Percentiles rank a stretch among this genome's conserved stretches.
Evolutionary conservation across 2,329 filamentous ascomycete genomes (phyloP).

Genomic region (Phaeoacremonium minimum): DNA sequence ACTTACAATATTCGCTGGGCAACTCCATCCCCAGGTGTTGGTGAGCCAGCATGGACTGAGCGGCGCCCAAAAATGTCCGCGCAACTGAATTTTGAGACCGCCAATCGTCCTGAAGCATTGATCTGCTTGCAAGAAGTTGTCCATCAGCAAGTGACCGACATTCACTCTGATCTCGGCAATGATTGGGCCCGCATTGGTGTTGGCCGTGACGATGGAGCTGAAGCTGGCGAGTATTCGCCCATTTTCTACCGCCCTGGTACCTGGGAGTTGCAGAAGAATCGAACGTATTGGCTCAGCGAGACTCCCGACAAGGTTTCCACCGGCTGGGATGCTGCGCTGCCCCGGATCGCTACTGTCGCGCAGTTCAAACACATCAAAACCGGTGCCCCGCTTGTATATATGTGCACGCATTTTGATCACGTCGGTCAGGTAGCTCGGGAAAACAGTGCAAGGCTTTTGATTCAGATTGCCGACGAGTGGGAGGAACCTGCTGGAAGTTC

Average conservation of each 20-base stretch:
- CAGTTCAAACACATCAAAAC: constrained; percentile 35
- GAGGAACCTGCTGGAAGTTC: constrained; percentile 1
- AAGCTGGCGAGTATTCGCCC: constrained; percentile 55
- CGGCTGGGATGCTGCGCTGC: constrained; percentile 47
- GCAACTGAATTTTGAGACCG: constrained; percentile 31
- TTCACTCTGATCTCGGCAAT: constrained; percentile 31
- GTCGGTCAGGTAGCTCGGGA: constrained; percentile 32
- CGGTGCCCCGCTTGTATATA: constrained; percentile 32
- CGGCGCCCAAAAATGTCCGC: constrained; percentile 29
- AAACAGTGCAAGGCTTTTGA: constrained; percentile 33
- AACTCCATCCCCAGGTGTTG: constrained; percentile 25
- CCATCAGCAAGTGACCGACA: constrained; percentile 35
- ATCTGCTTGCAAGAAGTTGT: constrained; percentile 47
- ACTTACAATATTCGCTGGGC: constrained; percentile 45
- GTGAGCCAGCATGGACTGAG: constrained; percentile 34
- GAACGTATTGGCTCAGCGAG: constrained; percentile 58
- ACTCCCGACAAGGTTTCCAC: constrained; percentile 54
- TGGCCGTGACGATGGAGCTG: constrained; percentile 42
- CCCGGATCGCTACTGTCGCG: constrained; percentile 44
- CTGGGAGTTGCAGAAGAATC: constrained; percentile 46
- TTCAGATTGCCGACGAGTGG: constrained; percentile 22
- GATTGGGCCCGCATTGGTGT: constrained; percentile 37
- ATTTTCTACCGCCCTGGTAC: constrained; percentile 50
- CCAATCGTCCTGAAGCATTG: constrained; percentile 23
- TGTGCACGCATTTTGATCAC: constrained; percentile 52